Conservation (phyloP, 2,329 filamentous ascomycete species). For the Aspergillus ustus region DNA sequence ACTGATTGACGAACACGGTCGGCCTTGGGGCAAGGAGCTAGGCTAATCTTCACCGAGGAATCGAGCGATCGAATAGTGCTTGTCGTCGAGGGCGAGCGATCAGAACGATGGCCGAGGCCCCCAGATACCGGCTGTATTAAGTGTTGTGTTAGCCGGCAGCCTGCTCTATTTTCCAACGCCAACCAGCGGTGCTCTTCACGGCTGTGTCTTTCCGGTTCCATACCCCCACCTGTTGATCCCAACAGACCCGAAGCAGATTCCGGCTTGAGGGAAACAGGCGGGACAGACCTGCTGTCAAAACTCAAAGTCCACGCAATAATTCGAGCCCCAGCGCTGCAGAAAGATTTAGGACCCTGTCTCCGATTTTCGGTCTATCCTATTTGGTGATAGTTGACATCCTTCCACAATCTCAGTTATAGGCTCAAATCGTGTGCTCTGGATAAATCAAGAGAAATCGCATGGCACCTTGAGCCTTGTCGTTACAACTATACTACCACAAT, state of each 20-base stretch:
- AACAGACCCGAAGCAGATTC: slow-evolving; percentile 3
- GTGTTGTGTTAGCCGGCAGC: not conserved
- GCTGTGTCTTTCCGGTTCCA: not conserved
- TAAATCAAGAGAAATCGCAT: not conserved
- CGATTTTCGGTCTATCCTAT: slow-evolving; percentile 3
- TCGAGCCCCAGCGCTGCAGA: not conserved
- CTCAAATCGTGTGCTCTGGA: not conserved
- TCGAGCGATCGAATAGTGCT: not conserved
- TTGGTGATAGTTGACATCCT: not conserved
- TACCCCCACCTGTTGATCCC: slow-evolving; percentile 10
- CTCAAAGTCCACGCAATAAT: not conserved
- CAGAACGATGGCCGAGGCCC: slow-evolving; percentile 2
- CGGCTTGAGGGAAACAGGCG: not conserved
- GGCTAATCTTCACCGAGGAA: not conserved
- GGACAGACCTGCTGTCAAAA: not conserved
- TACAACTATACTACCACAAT: not conserved
- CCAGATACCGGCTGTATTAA: not conserved
- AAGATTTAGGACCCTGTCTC: not conserved
- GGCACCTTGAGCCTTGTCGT: not conserved
- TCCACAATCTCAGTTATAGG: not conserved
- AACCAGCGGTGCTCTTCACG: not conserved
- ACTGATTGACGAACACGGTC: not conserved
- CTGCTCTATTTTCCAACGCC: not conserved
- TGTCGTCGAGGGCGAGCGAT: not conserved
- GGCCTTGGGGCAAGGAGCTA: not conserved